phyloP scores from a whole-genome alignment of 768 basidiomycete genomes.

The Naganishia friedmannii region DNA sequence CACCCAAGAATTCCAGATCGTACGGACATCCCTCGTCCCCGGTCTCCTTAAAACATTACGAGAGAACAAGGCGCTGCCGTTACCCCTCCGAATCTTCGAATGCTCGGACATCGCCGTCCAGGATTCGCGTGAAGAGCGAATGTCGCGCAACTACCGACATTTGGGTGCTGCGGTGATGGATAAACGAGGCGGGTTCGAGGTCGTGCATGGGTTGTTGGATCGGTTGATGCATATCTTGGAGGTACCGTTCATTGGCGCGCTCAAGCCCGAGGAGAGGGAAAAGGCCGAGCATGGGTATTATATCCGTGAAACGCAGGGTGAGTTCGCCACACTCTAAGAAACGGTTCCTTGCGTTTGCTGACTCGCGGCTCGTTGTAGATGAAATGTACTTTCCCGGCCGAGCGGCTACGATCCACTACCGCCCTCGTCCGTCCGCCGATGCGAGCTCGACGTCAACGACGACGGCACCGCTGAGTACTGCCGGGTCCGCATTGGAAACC shows the following conservation, averaged over 20 bases:
- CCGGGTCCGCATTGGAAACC: slow-evolving; percentile 18
- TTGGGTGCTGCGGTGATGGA: slow-evolving; percentile 94
- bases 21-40: slow-evolving; percentile 90
- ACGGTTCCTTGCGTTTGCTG: background rate
- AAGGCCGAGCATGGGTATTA: slow-evolving; percentile 77
- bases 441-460: slow-evolving; percentile 8
- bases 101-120: slow-evolving; percentile 89
- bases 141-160: slow-evolving; percentile 71
- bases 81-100: slow-evolving; percentile 93
- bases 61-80: slow-evolving; percentile 88
- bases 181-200: slow-evolving; percentile 93
- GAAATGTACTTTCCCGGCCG: slow-evolving; percentile 92
- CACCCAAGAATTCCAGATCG: slow-evolving; percentile 95
- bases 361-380: slow-evolving; percentile 59
- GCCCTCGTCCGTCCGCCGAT: slow-evolving; percentile 53
- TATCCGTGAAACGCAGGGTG: slow-evolving; percentile 79
- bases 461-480: background rate
- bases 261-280: slow-evolving; percentile 54
- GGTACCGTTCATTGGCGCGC: slow-evolving; percentile 66
- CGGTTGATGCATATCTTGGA: slow-evolving; percentile 95
- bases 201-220: slow-evolving; percentile 91
- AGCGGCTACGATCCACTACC: slow-evolving; percentile 86
- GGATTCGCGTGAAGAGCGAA: slow-evolving; percentile 64
- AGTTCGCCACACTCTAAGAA: slow-evolving; percentile 42
- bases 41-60: slow-evolving; percentile 94